Percentiles rank a stretch among this genome's conserved stretches.
These are phyloP conservation scores for Gonapodya prolifera DNA, from an alignment of 192 early-diverging fungal species.

Conservation along the genomic window DNA sequence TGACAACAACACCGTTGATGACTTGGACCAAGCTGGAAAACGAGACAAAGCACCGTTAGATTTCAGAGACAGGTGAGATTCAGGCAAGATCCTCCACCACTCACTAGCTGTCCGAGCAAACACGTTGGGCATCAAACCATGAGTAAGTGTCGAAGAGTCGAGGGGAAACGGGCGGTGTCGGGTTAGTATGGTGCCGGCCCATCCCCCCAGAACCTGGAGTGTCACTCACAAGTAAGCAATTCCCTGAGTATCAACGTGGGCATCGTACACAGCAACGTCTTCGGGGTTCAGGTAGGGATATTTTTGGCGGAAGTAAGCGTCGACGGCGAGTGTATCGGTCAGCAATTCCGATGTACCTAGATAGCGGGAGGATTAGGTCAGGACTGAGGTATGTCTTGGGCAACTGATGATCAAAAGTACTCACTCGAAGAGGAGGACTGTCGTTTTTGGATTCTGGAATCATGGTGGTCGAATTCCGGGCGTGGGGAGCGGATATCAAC, in stretches of 20 bases:
- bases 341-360: background rate
- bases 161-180: too few relatives aligned
- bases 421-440: background rate
- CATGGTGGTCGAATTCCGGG: background rate
- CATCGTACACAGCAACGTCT: background rate
- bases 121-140: background rate
- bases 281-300: constrained; percentile 1
- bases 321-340: background rate
- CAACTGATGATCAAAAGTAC: background rate
- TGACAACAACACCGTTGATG: background rate
- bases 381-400: background rate
- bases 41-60: background rate
- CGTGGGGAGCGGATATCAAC: constrained; percentile 1
- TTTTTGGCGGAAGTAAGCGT: background rate
- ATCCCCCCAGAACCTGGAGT: too few relatives aligned
- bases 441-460: background rate
- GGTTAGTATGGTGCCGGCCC: too few relatives aligned
- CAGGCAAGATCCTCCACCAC: background rate
- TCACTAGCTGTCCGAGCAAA: background rate
- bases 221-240: background rate
- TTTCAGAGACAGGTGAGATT: background rate
- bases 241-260: background rate
- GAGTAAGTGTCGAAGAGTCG: background rate
- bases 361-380: background rate
- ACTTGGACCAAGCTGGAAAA: constrained; percentile 2